These are phyloP conservation scores for Pleurotus salmoneostramineus DNA, from an alignment of 768 basidiomycete species.

Conservation along the genomic window DNA sequence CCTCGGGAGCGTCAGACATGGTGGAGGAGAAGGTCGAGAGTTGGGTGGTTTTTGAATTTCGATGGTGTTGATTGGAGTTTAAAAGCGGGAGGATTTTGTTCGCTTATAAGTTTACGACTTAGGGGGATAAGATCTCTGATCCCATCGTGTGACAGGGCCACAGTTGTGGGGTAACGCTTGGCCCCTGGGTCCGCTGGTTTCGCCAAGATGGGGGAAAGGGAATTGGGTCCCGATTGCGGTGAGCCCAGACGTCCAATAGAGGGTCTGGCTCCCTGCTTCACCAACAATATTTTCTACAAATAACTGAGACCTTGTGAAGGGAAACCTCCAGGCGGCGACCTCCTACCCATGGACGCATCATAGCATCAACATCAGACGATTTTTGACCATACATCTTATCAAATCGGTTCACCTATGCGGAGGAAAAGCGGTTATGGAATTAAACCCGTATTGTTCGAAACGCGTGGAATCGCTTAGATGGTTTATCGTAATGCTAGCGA, in stretches of 20 bases:
- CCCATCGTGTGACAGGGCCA: conserved; percentile 5
- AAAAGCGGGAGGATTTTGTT: background rate
- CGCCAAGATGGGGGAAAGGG: background rate
- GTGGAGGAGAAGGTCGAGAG: conserved; percentile 9
- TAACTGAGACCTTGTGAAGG: too few species aligned
- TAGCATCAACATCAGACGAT: background rate
- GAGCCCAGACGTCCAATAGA: background rate
- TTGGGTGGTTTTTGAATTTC: background rate
- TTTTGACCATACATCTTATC: background rate
- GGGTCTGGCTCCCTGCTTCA: background rate
- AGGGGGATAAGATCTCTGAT: conserved; percentile 1
- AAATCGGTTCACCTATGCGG: background rate
- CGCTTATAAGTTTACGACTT: conserved; percentile 4
- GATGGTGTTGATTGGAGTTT: conserved; percentile 4
- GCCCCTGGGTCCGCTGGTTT: conserved; percentile 1
- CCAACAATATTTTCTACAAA: background rate
- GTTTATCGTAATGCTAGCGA: background rate
- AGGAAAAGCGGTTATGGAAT: conserved; percentile 1
- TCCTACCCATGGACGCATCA: too few species aligned
- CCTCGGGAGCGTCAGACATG: conserved; percentile 35
- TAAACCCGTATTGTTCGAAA: background rate
- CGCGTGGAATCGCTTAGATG: background rate
- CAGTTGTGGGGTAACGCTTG: conserved; percentile 3
- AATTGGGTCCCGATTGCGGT: background rate
- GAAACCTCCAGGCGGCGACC: too few species aligned